Percentiles rank a stretch among this genome's conserved stretches.
These are phyloP conservation scores for Metarhizium guizhouense DNA, from an alignment of 2,329 filamentous ascomycete species.

Conservation along the genomic window DNA sequence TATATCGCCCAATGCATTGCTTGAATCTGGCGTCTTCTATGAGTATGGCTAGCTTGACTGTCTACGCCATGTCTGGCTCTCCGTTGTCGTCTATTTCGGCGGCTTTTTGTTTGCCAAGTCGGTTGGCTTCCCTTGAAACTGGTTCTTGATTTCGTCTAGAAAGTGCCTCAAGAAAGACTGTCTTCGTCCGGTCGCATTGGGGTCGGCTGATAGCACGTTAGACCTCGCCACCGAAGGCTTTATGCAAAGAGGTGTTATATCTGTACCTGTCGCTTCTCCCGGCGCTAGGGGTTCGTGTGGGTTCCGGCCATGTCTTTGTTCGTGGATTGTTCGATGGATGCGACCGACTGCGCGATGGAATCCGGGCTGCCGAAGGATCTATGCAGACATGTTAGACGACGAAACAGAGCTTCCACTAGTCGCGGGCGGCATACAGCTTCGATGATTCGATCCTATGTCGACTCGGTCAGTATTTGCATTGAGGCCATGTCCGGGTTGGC, in stretches of 20 bases:
- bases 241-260: background rate
- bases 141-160: slow-evolving; percentile 40
- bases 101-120: slow-evolving; percentile 22
- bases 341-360: slow-evolving; percentile 44
- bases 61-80: background rate
- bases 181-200: slow-evolving; percentile 14
- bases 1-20: background rate
- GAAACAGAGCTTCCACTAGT: background rate
- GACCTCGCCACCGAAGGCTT: background rate
- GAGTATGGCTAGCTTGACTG: background rate
- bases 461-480: slow-evolving; percentile 5
- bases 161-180: slow-evolving; percentile 37
- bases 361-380: slow-evolving; percentile 41
- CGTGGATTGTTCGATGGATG: slow-evolving; percentile 42
- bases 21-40: background rate
- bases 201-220: slow-evolving; percentile 19
- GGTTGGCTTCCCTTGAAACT: slow-evolving; percentile 35
- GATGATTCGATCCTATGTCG: slow-evolving; percentile 23
- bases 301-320: slow-evolving; percentile 38
- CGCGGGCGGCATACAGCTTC: slow-evolving; percentile 16
- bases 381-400: slow-evolving; percentile 1
- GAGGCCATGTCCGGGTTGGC: background rate
- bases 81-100: slow-evolving; percentile 13
- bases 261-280: slow-evolving; percentile 42
- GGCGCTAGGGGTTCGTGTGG: slow-evolving; percentile 40